phyloP scores from a whole-genome alignment of 2,329 filamentous ascomycete species.

The Saccharata proteae region DNA sequence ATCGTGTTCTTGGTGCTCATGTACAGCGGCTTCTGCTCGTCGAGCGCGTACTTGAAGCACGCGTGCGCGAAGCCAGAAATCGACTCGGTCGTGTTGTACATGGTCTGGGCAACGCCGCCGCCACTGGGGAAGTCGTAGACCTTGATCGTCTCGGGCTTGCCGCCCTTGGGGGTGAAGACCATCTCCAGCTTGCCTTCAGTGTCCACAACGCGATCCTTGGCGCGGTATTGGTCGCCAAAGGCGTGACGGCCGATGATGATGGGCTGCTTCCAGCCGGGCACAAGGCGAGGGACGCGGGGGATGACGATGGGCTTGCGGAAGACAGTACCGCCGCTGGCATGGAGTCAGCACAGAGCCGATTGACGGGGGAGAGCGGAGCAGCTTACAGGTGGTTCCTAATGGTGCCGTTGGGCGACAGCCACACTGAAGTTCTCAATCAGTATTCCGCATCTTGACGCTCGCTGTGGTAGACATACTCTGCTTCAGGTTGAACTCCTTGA shows the following conservation, averaged over 20 bases:
- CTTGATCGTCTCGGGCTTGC: constrained; percentile 71
- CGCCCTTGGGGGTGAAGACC: constrained; percentile 78
- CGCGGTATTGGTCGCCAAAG: constrained; percentile 97
- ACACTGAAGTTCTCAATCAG: constrained; percentile 49
- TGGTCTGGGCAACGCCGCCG: constrained; percentile 82
- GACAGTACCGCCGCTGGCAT: constrained; percentile 72
- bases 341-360: no score
- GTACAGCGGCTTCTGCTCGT: constrained; percentile 85
- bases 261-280: constrained; percentile 96
- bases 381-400: constrained; percentile 51
- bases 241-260: constrained; percentile 99
- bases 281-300: constrained; percentile 78
- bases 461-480: constrained; percentile 52
- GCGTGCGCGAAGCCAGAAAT: constrained; percentile 92
- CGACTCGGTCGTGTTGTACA: constrained; percentile 97
- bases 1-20: constrained; percentile 99
- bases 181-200: constrained; percentile 83
- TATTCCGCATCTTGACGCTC: constrained; percentile 3
- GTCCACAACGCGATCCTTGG: constrained; percentile 77
- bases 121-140: constrained; percentile 82
- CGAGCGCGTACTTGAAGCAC: constrained; percentile 87
- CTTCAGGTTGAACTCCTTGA: constrained; percentile 98
- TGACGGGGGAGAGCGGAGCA: no score
- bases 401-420: constrained; percentile 93
- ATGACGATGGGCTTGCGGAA: constrained; percentile 99